Evolutionary conservation across 257 asterid species (phyloP).

Genomic region (Capsicum rhomboideum): DNA sequence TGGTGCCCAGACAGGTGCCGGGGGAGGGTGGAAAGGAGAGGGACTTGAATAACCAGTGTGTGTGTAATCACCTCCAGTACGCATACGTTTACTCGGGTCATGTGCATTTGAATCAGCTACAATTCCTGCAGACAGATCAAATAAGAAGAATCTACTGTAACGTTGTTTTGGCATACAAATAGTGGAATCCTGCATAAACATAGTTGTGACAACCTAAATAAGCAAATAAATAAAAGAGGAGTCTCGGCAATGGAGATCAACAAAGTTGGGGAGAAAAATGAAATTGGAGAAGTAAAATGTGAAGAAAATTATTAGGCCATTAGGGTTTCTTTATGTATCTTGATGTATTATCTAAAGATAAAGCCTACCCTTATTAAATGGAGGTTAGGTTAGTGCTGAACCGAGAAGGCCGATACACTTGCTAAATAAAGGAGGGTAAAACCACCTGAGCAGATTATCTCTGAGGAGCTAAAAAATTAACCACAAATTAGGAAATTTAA

Average conservation of each 20-base stretch:
- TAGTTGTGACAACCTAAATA: too few species aligned
- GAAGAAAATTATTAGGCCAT: too few species aligned
- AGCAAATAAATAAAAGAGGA: too few species aligned
- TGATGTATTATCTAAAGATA: too few species aligned
- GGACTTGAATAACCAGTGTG: constrained; percentile 77
- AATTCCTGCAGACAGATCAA: constrained; percentile 38
- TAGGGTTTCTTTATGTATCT: too few species aligned
- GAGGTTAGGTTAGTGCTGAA: too few species aligned
- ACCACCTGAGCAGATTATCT: neutral
- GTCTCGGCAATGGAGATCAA: too few species aligned
- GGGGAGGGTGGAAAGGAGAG: constrained; percentile 97
- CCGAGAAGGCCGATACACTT: too few species aligned
- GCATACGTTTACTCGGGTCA: constrained; percentile 95
- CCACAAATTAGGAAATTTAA: neutral
- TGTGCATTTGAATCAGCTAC: constrained; percentile 74
- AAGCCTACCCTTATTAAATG: too few species aligned
- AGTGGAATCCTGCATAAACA: too few species aligned
- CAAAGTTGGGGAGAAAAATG: too few species aligned
- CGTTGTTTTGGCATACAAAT: neutral
- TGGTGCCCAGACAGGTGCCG: constrained; percentile 86
- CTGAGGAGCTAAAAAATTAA: neutral
- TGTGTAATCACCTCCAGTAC: constrained; percentile 92
- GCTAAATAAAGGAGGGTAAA: neutral
- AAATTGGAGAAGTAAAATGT: too few species aligned
- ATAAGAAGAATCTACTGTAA: neutral